These are phyloP conservation scores for Bertia moriformis DNA, from an alignment of 2,329 filamentous ascomycete genomes.

Conservation along the genomic window DNA sequence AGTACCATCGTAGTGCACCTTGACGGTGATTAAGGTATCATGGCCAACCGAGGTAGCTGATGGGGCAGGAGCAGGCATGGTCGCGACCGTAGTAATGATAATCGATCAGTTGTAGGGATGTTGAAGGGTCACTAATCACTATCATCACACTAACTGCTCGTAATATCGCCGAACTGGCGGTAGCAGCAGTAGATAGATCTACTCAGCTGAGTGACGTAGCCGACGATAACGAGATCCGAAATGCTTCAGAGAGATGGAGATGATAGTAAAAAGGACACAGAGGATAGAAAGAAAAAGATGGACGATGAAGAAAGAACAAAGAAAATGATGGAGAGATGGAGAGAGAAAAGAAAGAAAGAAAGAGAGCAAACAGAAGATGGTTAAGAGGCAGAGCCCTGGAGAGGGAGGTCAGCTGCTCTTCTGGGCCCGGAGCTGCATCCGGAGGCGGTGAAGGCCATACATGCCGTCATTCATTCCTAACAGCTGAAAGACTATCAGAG, in stretches of 20 bases:
- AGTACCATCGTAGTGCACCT: slow-evolving; percentile 63
- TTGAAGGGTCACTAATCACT: no score
- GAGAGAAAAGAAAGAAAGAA: slow-evolving; percentile 2
- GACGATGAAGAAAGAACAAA: slow-evolving; percentile 2
- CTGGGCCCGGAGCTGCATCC: not conserved
- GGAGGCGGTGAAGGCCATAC: slow-evolving; percentile 1
- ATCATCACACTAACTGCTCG: no score
- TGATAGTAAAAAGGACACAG: not conserved
- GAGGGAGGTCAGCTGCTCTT: not conserved
- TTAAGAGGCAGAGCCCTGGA: slow-evolving; percentile 2
- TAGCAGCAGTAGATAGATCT: no score
- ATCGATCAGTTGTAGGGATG: no score
- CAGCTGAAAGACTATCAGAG: no score
- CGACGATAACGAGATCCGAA: no score
- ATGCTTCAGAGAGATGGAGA: no score
- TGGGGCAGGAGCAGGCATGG: slow-evolving; percentile 4
- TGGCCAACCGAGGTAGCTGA: slow-evolving; percentile 22
- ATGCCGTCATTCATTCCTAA: no score
- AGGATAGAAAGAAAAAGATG: not conserved
- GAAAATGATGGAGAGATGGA: slow-evolving; percentile 3
- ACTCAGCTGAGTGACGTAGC: no score
- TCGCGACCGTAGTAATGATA: no score
- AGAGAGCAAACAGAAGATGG: slow-evolving; percentile 3
- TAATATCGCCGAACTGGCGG: no score
- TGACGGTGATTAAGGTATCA: slow-evolving; percentile 71